Conservation (phyloP, 805 yeast species). For the Candida adriatica region DNA sequence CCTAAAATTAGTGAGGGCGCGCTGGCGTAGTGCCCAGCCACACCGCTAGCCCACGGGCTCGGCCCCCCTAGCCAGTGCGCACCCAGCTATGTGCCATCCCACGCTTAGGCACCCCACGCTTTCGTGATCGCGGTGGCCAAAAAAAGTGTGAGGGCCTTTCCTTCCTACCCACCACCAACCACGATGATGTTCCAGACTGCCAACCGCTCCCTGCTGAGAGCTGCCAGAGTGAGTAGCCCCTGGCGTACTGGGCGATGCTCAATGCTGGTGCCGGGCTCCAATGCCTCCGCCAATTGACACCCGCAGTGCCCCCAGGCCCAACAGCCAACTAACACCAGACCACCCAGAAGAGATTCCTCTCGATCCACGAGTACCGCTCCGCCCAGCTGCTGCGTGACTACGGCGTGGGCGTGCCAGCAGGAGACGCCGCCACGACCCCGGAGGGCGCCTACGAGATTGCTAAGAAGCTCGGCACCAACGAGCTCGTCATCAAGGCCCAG, state of each 20-base stretch:
- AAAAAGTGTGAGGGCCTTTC: background rate
- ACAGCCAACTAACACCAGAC: slow-evolving; percentile 11
- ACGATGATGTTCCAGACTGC: slow-evolving; percentile 9
- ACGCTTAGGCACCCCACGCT: no score
- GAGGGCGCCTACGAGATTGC: slow-evolving; percentile 85
- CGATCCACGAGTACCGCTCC: slow-evolving; percentile 94
- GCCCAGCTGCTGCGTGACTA: slow-evolving; percentile 75
- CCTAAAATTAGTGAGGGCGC: no score
- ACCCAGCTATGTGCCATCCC: no score
- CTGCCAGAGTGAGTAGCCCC: slow-evolving; percentile 9
- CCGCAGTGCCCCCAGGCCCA: no score
- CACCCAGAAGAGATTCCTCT: slow-evolving; percentile 56
- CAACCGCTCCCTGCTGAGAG: slow-evolving; percentile 12
- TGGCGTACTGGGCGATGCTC: background rate
- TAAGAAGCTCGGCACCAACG: slow-evolving; percentile 63
- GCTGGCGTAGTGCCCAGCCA: no score
- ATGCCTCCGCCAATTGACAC: no score
- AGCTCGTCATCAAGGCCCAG: slow-evolving; percentile 95
- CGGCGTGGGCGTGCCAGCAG: slow-evolving; percentile 88
- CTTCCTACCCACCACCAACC: background rate
- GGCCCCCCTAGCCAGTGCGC: no score
- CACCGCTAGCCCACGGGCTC: no score
- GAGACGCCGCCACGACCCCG: slow-evolving; percentile 85
- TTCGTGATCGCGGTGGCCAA: no score
- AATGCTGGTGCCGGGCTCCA: no score